Evolutionary conservation across 345 rosid genomes (phyloP), one percentile per base, ranked within the genome.

Genomic region (Theobroma cacao): DNA sequence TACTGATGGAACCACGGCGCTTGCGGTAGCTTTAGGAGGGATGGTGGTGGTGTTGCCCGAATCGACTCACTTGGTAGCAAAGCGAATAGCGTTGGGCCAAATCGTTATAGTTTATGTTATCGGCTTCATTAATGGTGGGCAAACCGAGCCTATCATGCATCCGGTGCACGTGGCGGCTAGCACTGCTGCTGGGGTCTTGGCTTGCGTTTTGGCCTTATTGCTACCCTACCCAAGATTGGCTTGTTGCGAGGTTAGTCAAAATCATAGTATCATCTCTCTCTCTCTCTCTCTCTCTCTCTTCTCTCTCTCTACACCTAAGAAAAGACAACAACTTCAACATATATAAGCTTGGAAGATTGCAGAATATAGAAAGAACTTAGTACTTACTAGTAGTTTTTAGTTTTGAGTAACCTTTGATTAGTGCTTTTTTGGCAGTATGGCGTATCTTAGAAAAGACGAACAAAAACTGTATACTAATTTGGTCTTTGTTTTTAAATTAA

Each of bases 141-240:
- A 80, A 28, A 83, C 90, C 33, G 88, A 90, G 0, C 84, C 92
- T 12, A 47, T 93, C 10, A 85, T 90, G 94, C 94, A 92, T 75
- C 90, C 99, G 77, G 64, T 95, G 62, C 92, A 79, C 58, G 92
- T 93, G 4, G 97, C 97, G 0, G 90, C 90, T 0, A 92, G 96
- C 80, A 93, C 99, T 2, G 93, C 90, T 1, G 80, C 91, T 40
- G 99, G 97, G n/a, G 93, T 84, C 70, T 7, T 88, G 7, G 97
- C 98, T 58, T 90, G 93, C 65, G 85, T 88, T 72, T 72, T 92
- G 58, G 96, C 99, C 67, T 82, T 93, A 80, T 64, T 88, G 79
- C 28, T 92, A 48, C 98, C 99, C 7, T 87, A 75, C 81, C 99
- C 99, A 56, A 88, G 98, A 75, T 82, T 92, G 53, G 98, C 97